Percentiles rank a stretch among this genome's conserved stretches.
Conservation (phyloP, 306 rosid genomes). For the Herpetospermum pedunculosum region DNA sequence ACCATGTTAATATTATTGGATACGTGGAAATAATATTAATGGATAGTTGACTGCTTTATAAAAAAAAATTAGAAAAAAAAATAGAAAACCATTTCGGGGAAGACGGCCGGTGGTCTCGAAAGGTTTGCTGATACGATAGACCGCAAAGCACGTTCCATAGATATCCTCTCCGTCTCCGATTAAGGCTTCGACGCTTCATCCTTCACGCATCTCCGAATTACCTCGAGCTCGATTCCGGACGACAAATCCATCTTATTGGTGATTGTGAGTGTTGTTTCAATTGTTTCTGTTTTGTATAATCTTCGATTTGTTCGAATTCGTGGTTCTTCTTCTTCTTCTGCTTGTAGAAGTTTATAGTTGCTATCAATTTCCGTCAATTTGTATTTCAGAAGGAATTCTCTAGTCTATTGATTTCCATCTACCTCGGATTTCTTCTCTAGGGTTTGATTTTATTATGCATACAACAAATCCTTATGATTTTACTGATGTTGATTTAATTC, state of each 20-base stretch:
- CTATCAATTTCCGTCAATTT: background rate
- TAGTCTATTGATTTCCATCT: background rate
- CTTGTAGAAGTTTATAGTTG: background rate
- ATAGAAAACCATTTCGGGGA: background rate
- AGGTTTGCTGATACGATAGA: background rate
- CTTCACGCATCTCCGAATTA: background rate
- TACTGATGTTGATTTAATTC: background rate
- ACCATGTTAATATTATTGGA: too few relatives aligned
- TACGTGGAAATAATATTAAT: too few relatives aligned
- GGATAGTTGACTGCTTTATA: too few relatives aligned
- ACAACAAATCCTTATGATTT: background rate
- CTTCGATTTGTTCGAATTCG: background rate
- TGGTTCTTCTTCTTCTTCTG: background rate
- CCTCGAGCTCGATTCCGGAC: background rate
- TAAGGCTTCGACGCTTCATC: background rate
- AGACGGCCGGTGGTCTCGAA: background rate
- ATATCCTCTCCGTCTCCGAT: background rate
- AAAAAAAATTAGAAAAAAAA: background rate
- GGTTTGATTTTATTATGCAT: conserved; percentile 2
- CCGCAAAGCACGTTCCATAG: background rate
- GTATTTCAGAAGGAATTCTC: background rate
- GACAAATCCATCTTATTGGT: background rate
- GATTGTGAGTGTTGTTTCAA: background rate
- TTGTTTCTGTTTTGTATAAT: background rate
- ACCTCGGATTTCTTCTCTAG: background rate